Conservation (phyloP, 2,329 filamentous ascomycete genomes). For the Fusarium citri region DNA sequence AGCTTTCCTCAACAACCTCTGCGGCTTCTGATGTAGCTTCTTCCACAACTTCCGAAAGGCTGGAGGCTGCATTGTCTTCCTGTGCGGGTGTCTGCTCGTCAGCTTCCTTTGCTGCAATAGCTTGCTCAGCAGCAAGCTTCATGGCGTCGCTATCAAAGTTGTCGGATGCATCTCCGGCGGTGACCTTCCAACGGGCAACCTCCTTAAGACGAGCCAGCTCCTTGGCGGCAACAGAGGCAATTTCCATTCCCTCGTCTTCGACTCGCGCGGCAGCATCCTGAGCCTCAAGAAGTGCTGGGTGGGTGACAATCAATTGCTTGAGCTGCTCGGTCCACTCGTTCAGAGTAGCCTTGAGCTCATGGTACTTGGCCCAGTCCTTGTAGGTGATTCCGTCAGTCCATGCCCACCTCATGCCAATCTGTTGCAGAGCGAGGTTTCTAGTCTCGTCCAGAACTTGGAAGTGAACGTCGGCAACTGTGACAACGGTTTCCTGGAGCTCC, state of each 20-base stretch:
- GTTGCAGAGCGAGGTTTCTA: constrained; percentile 85
- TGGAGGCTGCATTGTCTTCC: constrained; percentile 41
- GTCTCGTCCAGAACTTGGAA: constrained; percentile 86
- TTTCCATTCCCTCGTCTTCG: constrained; percentile 82
- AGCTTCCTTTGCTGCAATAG: constrained; percentile 39
- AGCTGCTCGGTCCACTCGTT: constrained; percentile 88
- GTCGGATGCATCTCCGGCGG: constrained; percentile 77
- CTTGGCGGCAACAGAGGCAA: constrained; percentile 81
- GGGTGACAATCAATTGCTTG: constrained; percentile 77
- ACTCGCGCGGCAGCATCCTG: constrained; percentile 75
- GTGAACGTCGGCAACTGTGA: constrained; percentile 80
- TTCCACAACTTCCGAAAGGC: constrained; percentile 23
- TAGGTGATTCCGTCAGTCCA: constrained; percentile 97
- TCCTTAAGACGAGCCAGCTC: constrained; percentile 86
- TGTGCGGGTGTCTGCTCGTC: constrained; percentile 40
- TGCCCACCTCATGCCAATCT: constrained; percentile 94
- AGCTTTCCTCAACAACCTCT: constrained; percentile 27
- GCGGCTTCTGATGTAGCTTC: constrained; percentile 25
- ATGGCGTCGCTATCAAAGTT: constrained; percentile 80
- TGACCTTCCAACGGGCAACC: constrained; percentile 85
- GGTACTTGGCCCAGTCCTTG: constrained; percentile 96
- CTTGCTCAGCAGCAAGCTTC: constrained; percentile 64
- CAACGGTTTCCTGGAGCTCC: constrained; percentile 75
- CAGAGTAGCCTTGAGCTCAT: constrained; percentile 84
- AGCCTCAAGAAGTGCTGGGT: constrained; percentile 76